Base-by-base conservation (phyloP, 768 basidiomycete species). In the Sporobolomyces pararoseus region DNA sequence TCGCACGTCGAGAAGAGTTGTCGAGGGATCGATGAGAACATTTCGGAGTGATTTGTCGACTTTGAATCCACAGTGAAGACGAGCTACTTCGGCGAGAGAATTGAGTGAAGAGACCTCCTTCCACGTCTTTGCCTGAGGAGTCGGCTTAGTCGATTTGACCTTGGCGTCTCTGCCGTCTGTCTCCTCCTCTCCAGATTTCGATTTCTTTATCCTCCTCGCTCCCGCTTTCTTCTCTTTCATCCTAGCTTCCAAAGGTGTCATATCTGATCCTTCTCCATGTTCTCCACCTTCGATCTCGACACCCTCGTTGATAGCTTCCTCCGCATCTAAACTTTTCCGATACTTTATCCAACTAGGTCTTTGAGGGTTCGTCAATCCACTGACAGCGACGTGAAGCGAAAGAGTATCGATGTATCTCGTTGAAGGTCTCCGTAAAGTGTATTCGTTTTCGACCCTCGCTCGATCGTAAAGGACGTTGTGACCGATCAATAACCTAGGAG, bases 391-490 rank as follows among this genome's bases (percentile, higher is more conserved):
- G 78, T 99, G 95, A 9, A 99, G 82, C 1, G 92, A 86, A 86
- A 99, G 91, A 0, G 95, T 99, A 78, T 98, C 95, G 57, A 97
- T 79, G 78, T 89, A 99, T 9, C 94, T 86, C 39, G 84, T 92
- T 59, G 84, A 80, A 0, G 88, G 89, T 1, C 84, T 83, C 2
- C 80, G 75, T 9, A 95, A 77, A 71, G 81, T 81, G 78, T 98
- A 98, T 79, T 99, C 96, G 71, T 95, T 89, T 35, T 79, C 78
- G 39, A 95, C 82, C 16, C 94, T 84, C 21, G 86, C 87, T 23
- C 94, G 86, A 79, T 99, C 96, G 79, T 92, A 98, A 1, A 92
- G 89, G 50, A 98, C 88, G 76, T 96, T 96, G 79, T 99, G 96
- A 4, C 96, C 95, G 35, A 97, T 87, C 31, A 97, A 82, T 35